Conservation (phyloP, 345 rosid species). For the Isatis tinctoria region DNA sequence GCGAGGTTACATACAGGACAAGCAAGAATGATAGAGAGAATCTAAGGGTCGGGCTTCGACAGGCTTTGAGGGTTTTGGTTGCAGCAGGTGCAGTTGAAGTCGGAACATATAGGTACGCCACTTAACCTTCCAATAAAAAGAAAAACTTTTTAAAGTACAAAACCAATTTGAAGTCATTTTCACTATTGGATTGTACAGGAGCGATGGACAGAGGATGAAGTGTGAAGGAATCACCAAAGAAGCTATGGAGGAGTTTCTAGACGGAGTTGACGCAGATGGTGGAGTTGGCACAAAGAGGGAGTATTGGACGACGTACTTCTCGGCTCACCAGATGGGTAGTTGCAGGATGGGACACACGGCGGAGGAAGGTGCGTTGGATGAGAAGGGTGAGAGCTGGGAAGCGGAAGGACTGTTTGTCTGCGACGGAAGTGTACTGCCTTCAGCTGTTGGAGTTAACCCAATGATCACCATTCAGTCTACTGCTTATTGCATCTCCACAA, state of each 20-base stretch:
- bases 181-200: constrained; percentile 16
- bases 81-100: constrained; percentile 76
- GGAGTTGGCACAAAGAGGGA: constrained; percentile 38
- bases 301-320: constrained; percentile 38
- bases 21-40: constrained; percentile 40
- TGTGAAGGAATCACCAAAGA: constrained; percentile 38
- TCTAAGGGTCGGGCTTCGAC: constrained; percentile 40
- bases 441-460: constrained; percentile 64
- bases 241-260: constrained; percentile 48
- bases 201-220: constrained; percentile 54
- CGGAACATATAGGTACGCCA: constrained; percentile 42
- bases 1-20: constrained; percentile 36
- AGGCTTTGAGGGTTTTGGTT: constrained; percentile 48
- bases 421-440: constrained; percentile 59
- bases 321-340: constrained; percentile 78
- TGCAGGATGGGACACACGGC: constrained; percentile 55
- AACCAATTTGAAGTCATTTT: neutral
- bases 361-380: constrained; percentile 56
- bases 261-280: constrained; percentile 31
- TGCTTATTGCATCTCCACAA: constrained; percentile 43
- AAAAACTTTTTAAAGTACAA: neutral
- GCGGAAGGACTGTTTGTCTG: constrained; percentile 59
- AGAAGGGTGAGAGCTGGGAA: constrained; percentile 67
- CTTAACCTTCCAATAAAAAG: constrained; percentile 5
- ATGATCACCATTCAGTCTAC: constrained; percentile 65